Evolutionary conservation across 257 asterid genomes (phyloP), one percentile per base, ranked within the genome.

Genomic region (Gentiana dahurica): DNA sequence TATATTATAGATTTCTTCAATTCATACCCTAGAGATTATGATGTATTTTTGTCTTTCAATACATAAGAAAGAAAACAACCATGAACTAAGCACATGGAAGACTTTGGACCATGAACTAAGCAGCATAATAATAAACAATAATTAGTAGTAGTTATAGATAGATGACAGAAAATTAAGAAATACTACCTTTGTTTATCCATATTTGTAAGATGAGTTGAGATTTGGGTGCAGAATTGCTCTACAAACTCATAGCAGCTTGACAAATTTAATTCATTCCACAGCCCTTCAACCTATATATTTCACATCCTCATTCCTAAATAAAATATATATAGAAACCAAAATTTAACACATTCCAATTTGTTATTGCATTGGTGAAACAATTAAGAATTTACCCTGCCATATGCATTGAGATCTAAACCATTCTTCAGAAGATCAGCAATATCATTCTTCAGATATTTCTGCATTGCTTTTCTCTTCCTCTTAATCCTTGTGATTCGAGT

Each of bases 381-480:
- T 41, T 5, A 41, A 41, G 53, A 57, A 52, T 9, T 59, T 79
- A 91, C 98, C 85, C 96, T 75, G 76, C 75, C 80, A 65, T 73
- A 87, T 52, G 98, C 98, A 38, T 81, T 58, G 38, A 35, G 4
- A 67, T 82, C 92, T 51, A 79, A 58, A 34, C 79, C 86, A 75
- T 72, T 75, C 58, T 48, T 85, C 38, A 91, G 87, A 51, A 87
- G 94, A 70, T 85, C 94, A 35, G 78, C 73, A 63, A 87, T 54
- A 51, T 91, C 98, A 57, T 75, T 87, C 75, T 76, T 83, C 78
- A 87, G 70, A 66, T 73, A 91, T 70, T 74, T 87, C 77, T 74
- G 75, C 71, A 78, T 79, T 65, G 96, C 96, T 43, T 74, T 83
- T 59, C 95, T 81, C 74, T 78, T 91, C 79, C 73, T 79, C 83